Evolutionary conservation across 2,329 filamentous ascomycete genomes (phyloP).

Genomic region (Pseudogymnoascus sp.): DNA sequence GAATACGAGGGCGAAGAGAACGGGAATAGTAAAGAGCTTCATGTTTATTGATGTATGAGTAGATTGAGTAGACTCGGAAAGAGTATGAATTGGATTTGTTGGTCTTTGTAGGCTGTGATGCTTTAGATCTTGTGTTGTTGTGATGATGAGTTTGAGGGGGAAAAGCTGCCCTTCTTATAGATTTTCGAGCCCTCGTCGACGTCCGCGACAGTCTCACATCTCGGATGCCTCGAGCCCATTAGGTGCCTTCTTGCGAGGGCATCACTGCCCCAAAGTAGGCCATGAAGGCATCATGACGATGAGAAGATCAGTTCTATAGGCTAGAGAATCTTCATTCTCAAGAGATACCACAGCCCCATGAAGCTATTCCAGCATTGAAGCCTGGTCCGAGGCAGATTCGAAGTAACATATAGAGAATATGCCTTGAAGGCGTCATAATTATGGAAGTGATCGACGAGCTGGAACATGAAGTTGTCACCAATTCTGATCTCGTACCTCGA

Average conservation of each 20-base stretch:
- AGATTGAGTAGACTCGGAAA: not conserved
- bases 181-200: not conserved
- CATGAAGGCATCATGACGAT: not conserved
- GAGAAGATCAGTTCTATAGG: not conserved
- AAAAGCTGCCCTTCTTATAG: not conserved
- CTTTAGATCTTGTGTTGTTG: not conserved
- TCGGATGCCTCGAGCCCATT: not conserved
- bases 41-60: not conserved
- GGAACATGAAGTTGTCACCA: not conserved
- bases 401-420: not conserved
- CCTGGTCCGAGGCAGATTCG: not conserved
- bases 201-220: not conserved
- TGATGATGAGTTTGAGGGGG: not conserved
- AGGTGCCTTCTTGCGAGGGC: not conserved
- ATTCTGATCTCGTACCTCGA: not conserved
- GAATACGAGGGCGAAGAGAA: not conserved
- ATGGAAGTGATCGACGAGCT: conserved; percentile 1
- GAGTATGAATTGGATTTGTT: not conserved
- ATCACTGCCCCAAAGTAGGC: not conserved
- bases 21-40: not conserved
- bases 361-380: not conserved
- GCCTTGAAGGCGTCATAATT: conserved; percentile 1
- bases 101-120: not conserved
- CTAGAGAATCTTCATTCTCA: not conserved
- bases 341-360: not conserved